Base-by-base conservation (phyloP, 2,329 filamentous ascomycete species). In the Colletotrichum sidae region DNA sequence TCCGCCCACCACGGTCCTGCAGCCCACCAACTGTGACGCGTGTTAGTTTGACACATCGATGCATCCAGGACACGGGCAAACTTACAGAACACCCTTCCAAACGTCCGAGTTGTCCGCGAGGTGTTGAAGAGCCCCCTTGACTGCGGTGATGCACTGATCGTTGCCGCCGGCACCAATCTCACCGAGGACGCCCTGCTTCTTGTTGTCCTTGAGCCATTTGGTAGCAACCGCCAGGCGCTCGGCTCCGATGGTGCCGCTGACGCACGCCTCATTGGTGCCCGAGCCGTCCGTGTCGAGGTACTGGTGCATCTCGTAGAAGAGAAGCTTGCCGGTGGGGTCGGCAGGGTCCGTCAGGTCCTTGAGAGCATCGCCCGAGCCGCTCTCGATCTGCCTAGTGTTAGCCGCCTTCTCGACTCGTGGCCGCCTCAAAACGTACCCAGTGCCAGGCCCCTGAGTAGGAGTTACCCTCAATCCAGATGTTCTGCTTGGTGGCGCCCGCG, bases 1-100 rank as follows among this genome's bases (percentile, higher is more conserved):
- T 77, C 70, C 8, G 74, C 81, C 84, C 84, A 86, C 84, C 83
- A 85, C 38, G 84, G 84, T 1, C 84, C 84, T 34, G 79, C 83
- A 11, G 64, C 53, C 64, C 80, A 78, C 84, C 83, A 86, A 1
- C 45, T 47, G 11, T 44, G 42, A 13, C 5, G 13, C 15, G 8
- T 15, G 42, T 44, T 34, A 55, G 41, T 15, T 2, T n/a, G 7
- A n/a, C 10, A 2, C 17, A 42, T 8, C 6, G 1, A 33, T 2
- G 2, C 6, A 35, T 5, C 9, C 6, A 35, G 17, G 8, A 33
- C 11, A 38, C 5, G 15, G 38, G 12, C 9, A 25, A 12, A 63
- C 58, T 58, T 38, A 66, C 63, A 57, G 55, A 4, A 17, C 45
- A 13, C 83, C 84, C 37, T 77, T 75, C 84, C 84, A 86, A 60